A percentile compares a stretch with the other conserved stretches of the same genome.
phyloP scores from a whole-genome alignment of 306 rosid species.

The Vigna trinervia region DNA sequence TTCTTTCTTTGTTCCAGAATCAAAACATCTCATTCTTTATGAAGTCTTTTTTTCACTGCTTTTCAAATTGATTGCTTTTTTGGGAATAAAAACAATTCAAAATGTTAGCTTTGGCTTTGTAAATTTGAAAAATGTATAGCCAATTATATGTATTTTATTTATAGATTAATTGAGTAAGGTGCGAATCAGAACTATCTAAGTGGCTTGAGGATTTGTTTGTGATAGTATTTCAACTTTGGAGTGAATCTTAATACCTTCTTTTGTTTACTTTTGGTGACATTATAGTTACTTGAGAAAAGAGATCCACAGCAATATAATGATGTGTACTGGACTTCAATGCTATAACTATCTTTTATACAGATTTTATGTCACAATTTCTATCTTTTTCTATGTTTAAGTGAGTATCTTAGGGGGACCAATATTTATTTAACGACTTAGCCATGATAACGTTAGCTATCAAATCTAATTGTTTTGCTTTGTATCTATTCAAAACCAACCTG shows the following conservation, averaged over 20 bases:
- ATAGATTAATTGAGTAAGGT: background rate
- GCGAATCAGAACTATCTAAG: slow-evolving; percentile 4
- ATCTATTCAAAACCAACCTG: background rate
- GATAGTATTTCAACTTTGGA: background rate
- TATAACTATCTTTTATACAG: background rate
- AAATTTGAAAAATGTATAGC: background rate
- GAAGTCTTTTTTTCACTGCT: too few relatives aligned
- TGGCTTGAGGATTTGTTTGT: background rate
- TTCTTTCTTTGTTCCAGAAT: too few relatives aligned
- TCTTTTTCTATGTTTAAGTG: background rate
- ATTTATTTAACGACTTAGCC: slow-evolving; percentile 10
- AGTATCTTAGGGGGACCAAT: background rate
- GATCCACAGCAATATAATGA: background rate
- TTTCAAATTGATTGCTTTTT: too few relatives aligned
- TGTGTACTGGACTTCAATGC: background rate
- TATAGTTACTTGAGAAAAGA: slow-evolving; percentile 5
- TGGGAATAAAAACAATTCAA: too few relatives aligned
- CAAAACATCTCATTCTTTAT: too few relatives aligned
- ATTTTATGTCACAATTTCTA: background rate
- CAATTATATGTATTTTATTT: background rate
- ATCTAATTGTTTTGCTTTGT: background rate
- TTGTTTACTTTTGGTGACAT: slow-evolving; percentile 10
- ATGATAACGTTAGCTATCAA: background rate
- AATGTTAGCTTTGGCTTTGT: background rate
- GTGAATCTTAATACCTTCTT: background rate